Base-by-base conservation (phyloP, 106 monocot species). In the Dendrobium huoshanense region DNA sequence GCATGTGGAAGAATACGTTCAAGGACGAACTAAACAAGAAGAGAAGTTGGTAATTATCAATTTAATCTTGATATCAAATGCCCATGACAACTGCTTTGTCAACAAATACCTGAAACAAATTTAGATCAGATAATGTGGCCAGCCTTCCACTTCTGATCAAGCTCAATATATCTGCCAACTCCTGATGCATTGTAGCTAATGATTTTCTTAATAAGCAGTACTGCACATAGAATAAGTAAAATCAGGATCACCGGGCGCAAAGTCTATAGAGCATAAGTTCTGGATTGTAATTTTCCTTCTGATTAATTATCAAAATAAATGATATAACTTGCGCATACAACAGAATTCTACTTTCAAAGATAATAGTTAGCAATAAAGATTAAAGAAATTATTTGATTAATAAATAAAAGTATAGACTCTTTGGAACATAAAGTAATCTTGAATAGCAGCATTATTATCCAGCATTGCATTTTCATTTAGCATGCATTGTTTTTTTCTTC, bases 71-170 rank as follows among this genome's bases (percentile, higher is more conserved):
- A 64, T 64, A 22, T n/a, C 19, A 64, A 64, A n/a, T n/a, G 19
- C 20, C 7, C 64, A 64, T 7, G 20, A 33, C 70, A 70, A 31
- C 13, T 31, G 33, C 27, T 7, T 11, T 37, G 70, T 70, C 2
- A 2, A 37, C 27, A 13, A 70, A 70, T 85, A 94, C 92, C 92
- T 98, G 98, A 85, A 95, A 95, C 74, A 98, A 91, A 85, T 93
- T 92, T 65, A 91, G n/a, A 76, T 79, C 61, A 59, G 88, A 81
- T 75, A 41, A 4, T 22, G 92, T 80, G 82, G 81, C 84, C 75
- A 98, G 1, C 76, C 84, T 88, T 55, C 98, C 95, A 49, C 85
- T 80, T 80, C 77, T 91, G 59, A 98, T 77, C 91, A 98, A 82
- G 59, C 79, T 98, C 92, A 37, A 98, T 67, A 77, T 82, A 41